Base-by-base conservation (phyloP, 176 grass and related monocot species). In the Ananas comosus region DNA sequence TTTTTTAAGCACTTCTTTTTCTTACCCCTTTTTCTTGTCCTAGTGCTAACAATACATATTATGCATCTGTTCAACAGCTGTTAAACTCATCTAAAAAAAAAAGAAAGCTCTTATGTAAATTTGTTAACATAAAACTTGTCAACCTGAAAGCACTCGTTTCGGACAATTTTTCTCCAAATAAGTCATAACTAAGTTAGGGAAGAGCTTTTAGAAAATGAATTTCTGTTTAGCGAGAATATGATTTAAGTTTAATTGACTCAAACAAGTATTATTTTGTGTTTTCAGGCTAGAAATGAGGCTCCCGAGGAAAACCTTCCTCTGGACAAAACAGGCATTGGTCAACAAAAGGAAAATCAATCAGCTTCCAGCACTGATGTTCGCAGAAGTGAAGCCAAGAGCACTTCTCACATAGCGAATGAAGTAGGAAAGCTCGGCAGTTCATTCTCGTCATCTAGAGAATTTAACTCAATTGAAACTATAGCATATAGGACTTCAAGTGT, bases 351-450 rank as follows among this genome's bases (percentile, higher is more conserved):
- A 67, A 81, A 73, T 63, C 70, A 72, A 51, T 80, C 64, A 64
- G 73, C 33, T 78, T 23, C 51, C 49, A 71, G 64, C 53, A 27
- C 69, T 48, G 21, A 69, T 27, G 64, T 51, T 67, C 75, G 47
- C 74, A 82, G 76, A 78, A 83, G 58, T 66, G 87, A 75, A 51
- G 75, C 78, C 52, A 83, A 61, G 64, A 66, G 9, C 50, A 52
- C 74, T 72, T 80, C 77, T 69, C 67, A 65, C 13, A 33, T 59
- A 81, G 66, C 42, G 70, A 74, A 33, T 76, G 51, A 79, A 50
- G 80, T 42, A 66, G 50, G 64, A 63, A 51, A 68, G 4, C 58
- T 76, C 53, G 49, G 7, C 1, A 56, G 72, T 56, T 24, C 33
- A 51, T 61, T 63, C 71, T 16, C 53, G 51, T 61, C 12, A 18